Base-by-base conservation (phyloP, 352 stramenopile genomes). In the Lagenidium sp. region DNA sequence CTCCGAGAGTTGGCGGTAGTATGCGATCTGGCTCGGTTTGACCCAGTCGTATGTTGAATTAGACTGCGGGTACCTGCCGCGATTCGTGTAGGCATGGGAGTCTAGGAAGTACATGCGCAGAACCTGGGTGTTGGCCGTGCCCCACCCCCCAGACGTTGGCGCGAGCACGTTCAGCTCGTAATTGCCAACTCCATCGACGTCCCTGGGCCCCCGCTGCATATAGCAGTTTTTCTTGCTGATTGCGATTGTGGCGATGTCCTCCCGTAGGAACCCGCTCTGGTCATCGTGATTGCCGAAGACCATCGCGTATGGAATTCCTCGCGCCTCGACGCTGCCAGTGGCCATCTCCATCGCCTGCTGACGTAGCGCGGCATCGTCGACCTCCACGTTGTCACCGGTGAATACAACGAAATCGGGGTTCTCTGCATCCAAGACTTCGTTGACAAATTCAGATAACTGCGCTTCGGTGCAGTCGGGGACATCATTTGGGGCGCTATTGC, bases 241-340 rank as follows among this genome's bases (percentile, higher is more conserved):
- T 24, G 59, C 63, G 7, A 68, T 50, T 3, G 55, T 23, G 15
- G 75, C 19, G 41, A 86, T 63, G n/a, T 67, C 41, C 36, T 74
- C 60, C 0, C 70, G 56, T 7, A 50, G 37, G 10, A 79, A 61
- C 1, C 65, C 56, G 16, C 49, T 55, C 42, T 81, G 59, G 30
- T 67, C 68, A 48, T 85, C 70, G 47, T 89, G 70, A 46, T 85
- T 89, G 16, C 70, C 72, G 46, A 81, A 80, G 3, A 85, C 44
- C 31, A 75, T 55, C 3, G 70, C 55, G 60, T 57, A 88, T 13
- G 72, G 70, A 23, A 85, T 73, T 28, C 50, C 42, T 16, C 65
- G 52, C 18, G 45, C 52, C 31, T 81, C 68, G 0, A 78, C 63
- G 7, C 49, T 52, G 1, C 25, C 20, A 20, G 53, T 65, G 37